Conservation (phyloP, 495 filamentous ascomycete species). For the Tuber borchii region DNA sequence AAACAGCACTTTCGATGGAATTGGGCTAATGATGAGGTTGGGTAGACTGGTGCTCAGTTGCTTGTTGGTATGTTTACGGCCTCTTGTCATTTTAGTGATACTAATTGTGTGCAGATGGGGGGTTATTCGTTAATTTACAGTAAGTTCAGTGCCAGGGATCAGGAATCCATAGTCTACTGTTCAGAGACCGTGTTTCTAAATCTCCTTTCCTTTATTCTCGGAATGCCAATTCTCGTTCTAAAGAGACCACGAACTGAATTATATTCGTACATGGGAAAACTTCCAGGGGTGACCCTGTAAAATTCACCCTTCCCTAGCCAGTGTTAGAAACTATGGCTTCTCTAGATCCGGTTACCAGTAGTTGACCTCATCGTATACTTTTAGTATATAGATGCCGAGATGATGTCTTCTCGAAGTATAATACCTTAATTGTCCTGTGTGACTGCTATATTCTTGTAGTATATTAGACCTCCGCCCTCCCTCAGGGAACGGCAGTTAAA, state of each 20-base stretch:
- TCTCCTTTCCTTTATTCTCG: neutral
- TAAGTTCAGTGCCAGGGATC: constrained; percentile 29
- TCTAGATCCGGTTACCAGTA: too few relatives aligned
- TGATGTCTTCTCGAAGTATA: too few relatives aligned
- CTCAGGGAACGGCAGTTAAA: too few relatives aligned
- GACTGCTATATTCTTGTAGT: too few relatives aligned
- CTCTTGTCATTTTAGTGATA: neutral
- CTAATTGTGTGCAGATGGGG: constrained; percentile 56
- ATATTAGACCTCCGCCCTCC: too few relatives aligned
- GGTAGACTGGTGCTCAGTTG: constrained; percentile 68
- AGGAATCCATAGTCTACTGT: neutral
- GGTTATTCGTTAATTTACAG: constrained; percentile 63
- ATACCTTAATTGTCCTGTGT: too few relatives aligned
- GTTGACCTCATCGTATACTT: too few relatives aligned
- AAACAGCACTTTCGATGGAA: neutral
- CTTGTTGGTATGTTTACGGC: constrained; percentile 50
- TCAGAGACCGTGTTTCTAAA: neutral
- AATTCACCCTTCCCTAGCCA: neutral
- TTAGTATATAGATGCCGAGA: too few relatives aligned
- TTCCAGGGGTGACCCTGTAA: neutral
- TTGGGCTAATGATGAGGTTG: constrained; percentile 9
- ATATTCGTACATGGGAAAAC: neutral
- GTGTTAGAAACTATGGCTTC: too few relatives aligned
- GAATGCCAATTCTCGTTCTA: neutral
- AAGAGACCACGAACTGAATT: neutral